Conservation (phyloP, 2,329 filamentous ascomycete species). For the Paecilomyces niveus region DNA sequence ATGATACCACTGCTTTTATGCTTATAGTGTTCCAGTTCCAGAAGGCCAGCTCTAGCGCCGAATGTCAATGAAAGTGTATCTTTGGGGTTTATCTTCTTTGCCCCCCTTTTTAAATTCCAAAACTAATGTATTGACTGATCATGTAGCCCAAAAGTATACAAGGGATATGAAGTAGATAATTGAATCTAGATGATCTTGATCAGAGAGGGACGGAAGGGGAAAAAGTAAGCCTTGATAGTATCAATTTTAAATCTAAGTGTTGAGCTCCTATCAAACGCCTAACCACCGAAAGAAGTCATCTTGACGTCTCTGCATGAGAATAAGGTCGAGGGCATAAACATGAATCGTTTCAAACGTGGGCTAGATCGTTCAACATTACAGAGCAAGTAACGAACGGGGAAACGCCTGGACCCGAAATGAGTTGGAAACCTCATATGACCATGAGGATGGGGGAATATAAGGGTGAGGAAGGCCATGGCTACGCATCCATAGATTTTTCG, state of each 20-base stretch:
- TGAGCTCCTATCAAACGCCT: too few relatives aligned
- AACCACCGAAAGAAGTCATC: not conserved
- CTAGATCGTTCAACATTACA: not conserved
- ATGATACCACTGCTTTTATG: slow-evolving; percentile 26
- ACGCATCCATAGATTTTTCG: not conserved
- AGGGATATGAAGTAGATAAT: too few relatives aligned
- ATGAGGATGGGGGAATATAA: not conserved
- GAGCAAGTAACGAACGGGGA: not conserved
- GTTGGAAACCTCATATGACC: not conserved
- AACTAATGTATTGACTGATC: too few relatives aligned
- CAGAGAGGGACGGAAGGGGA: too few relatives aligned
- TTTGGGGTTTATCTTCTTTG: too few relatives aligned
- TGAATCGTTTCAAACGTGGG: not conserved
- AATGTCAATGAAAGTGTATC: too few relatives aligned
- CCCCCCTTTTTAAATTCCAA: too few relatives aligned
- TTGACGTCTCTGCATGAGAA: not conserved
- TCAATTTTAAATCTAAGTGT: too few relatives aligned
- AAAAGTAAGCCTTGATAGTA: too few relatives aligned
- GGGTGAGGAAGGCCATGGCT: not conserved
- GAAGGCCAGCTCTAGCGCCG: too few relatives aligned
- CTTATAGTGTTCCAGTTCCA: not conserved
- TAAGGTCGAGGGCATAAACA: not conserved
- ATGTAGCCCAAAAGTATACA: too few relatives aligned
- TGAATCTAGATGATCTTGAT: too few relatives aligned
- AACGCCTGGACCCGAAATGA: not conserved